Percentiles rank a stretch among this genome's conserved stretches.
phyloP scores from a whole-genome alignment of 177 flowering plant genomes.

The Vitis hybrid region DNA sequence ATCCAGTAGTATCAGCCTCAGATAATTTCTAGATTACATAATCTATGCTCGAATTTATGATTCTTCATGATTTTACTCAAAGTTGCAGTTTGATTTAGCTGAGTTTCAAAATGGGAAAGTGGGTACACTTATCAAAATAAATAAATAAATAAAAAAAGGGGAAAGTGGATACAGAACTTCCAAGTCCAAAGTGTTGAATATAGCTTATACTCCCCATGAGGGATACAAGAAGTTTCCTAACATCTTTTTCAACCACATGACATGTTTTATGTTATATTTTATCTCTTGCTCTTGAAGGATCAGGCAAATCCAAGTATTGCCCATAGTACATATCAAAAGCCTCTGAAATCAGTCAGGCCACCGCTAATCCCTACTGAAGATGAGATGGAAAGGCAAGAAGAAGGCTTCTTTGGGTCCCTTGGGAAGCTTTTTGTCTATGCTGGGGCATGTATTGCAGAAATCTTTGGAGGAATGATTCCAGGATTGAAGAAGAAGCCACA shows the following conservation, averaged over 20 bases:
- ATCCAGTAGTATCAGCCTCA: neutral
- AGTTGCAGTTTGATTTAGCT: neutral
- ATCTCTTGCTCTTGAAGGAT: constrained; percentile 36
- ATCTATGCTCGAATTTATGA: neutral
- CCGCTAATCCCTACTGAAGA: constrained; percentile 76
- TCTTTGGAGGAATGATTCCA: constrained; percentile 66
- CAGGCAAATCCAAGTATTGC: constrained; percentile 25
- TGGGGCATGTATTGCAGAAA: constrained; percentile 47
- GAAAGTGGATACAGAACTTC: neutral
- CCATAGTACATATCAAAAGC: constrained; percentile 54
- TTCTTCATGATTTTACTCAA: neutral
- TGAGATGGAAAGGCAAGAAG: constrained; percentile 72
- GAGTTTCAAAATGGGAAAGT: neutral
- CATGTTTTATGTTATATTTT: neutral
- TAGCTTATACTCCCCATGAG: neutral
- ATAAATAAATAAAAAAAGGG: too few relatives aligned
- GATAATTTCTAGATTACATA: neutral
- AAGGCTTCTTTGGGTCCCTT: constrained; percentile 64
- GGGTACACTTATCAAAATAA: neutral
- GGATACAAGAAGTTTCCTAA: neutral
- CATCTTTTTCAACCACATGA: neutral
- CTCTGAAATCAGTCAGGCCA: constrained; percentile 68
- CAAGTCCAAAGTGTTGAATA: neutral
- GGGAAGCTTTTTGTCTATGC: constrained; percentile 53
- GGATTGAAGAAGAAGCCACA: constrained; percentile 44